phyloP scores from a whole-genome alignment of 2,329 filamentous ascomycete genomes.

The Aureobasidium sp. region DNA sequence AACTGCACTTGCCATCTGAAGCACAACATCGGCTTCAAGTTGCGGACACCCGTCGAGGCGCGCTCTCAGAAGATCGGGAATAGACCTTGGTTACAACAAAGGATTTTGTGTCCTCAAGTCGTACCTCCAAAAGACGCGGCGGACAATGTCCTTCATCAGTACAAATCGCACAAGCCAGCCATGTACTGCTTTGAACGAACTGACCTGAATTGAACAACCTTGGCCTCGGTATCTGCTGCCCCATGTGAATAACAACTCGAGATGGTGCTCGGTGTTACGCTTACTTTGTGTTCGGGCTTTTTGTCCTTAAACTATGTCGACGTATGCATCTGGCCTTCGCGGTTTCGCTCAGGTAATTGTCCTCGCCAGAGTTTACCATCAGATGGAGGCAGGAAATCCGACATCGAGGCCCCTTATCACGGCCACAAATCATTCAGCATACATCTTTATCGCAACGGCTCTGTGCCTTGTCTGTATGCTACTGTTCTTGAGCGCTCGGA shows the following conservation, averaged over 20 bases:
- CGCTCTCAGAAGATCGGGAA: background rate
- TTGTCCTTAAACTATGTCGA: background rate
- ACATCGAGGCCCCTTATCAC: background rate
- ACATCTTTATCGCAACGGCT: background rate
- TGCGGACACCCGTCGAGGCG: background rate
- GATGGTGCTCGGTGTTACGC: background rate
- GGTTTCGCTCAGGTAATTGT: background rate
- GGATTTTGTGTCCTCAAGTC: background rate
- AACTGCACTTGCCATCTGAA: background rate
- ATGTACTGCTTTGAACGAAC: background rate
- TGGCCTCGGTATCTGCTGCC: background rate
- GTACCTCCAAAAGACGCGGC: background rate
- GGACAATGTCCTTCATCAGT: background rate
- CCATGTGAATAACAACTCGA: background rate
- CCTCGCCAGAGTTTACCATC: background rate
- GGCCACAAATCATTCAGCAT: conserved; percentile 3
- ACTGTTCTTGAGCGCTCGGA: background rate
- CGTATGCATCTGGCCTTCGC: background rate
- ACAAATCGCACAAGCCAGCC: conserved; percentile 8
- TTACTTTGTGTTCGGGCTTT: background rate
- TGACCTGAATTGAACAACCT: background rate
- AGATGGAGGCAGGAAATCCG: background rate
- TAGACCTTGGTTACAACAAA: background rate
- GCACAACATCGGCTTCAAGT: background rate
- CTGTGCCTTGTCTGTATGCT: conserved; percentile 1